Evolutionary conservation across 2,329 filamentous ascomycete species (phyloP), one percentile per base, ranked within the genome.

Genomic region (Diaporthe amygdali): DNA sequence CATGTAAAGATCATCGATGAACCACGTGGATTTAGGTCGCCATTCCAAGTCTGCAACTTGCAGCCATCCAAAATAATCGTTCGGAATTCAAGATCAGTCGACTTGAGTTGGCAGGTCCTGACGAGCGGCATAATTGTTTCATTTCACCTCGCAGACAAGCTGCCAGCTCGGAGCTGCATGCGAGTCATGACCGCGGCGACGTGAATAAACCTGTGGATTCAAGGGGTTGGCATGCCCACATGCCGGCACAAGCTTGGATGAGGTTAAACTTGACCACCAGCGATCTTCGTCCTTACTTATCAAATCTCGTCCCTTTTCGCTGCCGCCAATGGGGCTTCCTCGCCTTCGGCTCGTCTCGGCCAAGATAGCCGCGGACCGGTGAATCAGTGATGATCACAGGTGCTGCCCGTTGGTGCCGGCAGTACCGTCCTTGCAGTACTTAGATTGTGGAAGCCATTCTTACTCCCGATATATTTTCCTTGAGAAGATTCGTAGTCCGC

Each of bases 161-260:
- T 64, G 59, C 59, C 30, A 64, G 25, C 6, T 49, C 59, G 44
- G n/a, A 44, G n/a, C 20, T 25, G 44, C 8, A 14, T 41, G 44
- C 44, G 59, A 64, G 59, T 64, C 59, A 64, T 64, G 59, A 30
- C 44, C 12, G 2, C 30, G 44, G 44, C 44, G 59, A 64, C 44
- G 59, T 64, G 59, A 64, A 64, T 37, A 64, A 64, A 64, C 30
- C 59, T 37, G 59, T 64, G 59, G 59, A 30, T 49, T 49, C n/a
- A 64, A 64, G 59, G 59, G 59, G 59, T 46, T 64, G 59, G 41
- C 59, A 20, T 37, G 44, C 59, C 59, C 59, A 64, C 59, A 64
- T 49, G 30, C 59, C 59, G 30, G 32, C 44, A 30, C 44, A 64
- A 49, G 41, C 59, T 64, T 64, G 44, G 59, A 47, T 27, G 59